Percentiles rank a stretch among this genome's conserved stretches.
phyloP scores from a whole-genome alignment of 2,329 filamentous ascomycete genomes.

The Clonostachys solani region DNA sequence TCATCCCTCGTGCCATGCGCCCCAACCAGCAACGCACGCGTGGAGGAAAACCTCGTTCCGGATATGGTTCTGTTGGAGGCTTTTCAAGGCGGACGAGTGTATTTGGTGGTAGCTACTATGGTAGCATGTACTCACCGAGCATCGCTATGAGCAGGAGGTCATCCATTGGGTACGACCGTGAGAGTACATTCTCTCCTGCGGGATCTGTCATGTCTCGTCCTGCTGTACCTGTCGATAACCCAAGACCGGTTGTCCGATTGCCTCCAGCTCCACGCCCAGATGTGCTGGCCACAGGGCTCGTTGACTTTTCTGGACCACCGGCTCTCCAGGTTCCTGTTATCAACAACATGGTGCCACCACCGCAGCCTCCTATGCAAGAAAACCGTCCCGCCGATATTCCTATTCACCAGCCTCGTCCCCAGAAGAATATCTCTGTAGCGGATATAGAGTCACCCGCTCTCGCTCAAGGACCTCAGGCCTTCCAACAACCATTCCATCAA shows the following conservation, averaged over 20 bases:
- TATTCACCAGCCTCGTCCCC: slow-evolving; percentile 92
- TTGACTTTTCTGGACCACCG: not conserved
- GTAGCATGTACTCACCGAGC: slow-evolving; percentile 82
- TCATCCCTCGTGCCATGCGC: slow-evolving; percentile 89
- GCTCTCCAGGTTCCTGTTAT: slow-evolving; percentile 28
- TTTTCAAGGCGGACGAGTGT: slow-evolving; percentile 80
- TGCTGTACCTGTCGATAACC: slow-evolving; percentile 54
- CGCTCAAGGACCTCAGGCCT: slow-evolving; percentile 61
- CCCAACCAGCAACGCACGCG: slow-evolving; percentile 80
- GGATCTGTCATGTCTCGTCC: slow-evolving; percentile 72
- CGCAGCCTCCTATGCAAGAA: slow-evolving; percentile 54
- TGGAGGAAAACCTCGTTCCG: slow-evolving; percentile 66
- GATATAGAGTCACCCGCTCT: slow-evolving; percentile 82
- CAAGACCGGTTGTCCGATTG: slow-evolving; percentile 75
- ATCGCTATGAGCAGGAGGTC: slow-evolving; percentile 85
- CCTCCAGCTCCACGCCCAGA: slow-evolving; percentile 54
- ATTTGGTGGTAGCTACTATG: slow-evolving; percentile 65
- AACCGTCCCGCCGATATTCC: slow-evolving; percentile 49
- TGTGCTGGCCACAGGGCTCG: not conserved
- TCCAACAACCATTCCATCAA: slow-evolving; percentile 90
- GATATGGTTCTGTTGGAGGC: slow-evolving; percentile 61
- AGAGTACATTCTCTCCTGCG: slow-evolving; percentile 75
- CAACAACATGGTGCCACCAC: slow-evolving; percentile 50
- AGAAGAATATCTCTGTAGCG: slow-evolving; percentile 89
- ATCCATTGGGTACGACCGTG: slow-evolving; percentile 64